A percentile compares a stretch with the other conserved stretches of the same genome.
Evolutionary conservation across 441 rosid species (phyloP).

Genomic region (Metrosideros polymorpha): DNA sequence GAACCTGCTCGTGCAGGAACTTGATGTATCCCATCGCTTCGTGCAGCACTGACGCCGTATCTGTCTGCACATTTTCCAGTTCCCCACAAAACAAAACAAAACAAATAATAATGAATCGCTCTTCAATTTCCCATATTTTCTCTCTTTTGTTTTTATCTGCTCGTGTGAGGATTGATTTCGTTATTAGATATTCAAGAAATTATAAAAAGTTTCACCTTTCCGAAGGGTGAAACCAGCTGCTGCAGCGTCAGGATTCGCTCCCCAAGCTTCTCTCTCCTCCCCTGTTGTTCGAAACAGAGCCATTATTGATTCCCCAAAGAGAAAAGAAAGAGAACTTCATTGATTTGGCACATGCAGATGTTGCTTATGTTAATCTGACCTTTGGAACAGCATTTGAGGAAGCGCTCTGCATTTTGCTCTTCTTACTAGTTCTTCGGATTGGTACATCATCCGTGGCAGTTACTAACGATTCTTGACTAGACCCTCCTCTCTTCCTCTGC

Average conservation of each 20-base stretch:
- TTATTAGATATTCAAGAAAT: neutral
- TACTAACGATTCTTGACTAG: neutral
- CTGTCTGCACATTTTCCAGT: conserved; percentile 48
- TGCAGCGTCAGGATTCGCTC: conserved; percentile 73
- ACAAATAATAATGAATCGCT: neutral
- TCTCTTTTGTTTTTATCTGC: neutral
- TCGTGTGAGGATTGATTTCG: neutral
- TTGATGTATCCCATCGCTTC: conserved; percentile 95
- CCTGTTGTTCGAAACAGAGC: conserved; percentile 13
- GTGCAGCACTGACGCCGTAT: conserved; percentile 84
- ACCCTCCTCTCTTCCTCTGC: neutral
- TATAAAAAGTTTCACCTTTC: conserved; percentile 42
- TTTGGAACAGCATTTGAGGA: neutral
- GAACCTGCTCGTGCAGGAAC: conserved; percentile 87
- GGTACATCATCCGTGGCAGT: neutral
- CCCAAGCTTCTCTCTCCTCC: conserved; percentile 64
- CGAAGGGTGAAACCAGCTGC: conserved; percentile 85
- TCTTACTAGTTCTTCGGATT: neutral
- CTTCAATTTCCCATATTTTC: neutral
- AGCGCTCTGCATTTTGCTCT: neutral
- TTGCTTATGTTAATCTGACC: neutral
- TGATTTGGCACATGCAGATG: neutral
- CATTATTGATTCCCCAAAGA: neutral
- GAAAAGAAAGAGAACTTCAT: neutral
- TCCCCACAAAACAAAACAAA: neutral